Conservation (phyloP, 495 filamentous ascomycete genomes). For the Aspergillus nidulans region DNA sequence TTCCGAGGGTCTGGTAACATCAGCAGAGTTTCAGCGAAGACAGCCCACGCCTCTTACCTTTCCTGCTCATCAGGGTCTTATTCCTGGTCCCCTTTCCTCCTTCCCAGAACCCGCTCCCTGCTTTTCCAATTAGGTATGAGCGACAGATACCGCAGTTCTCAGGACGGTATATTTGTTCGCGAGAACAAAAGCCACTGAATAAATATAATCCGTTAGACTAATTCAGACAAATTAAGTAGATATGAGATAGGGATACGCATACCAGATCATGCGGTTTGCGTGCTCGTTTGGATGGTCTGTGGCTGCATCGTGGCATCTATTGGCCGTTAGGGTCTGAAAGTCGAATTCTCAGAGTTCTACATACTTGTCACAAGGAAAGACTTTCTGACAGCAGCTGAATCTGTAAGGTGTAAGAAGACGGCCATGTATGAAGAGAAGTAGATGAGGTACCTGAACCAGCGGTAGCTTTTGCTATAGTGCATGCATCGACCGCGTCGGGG, state of each 20-base stretch:
- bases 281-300: conserved; percentile 76
- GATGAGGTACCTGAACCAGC: conserved; percentile 74
- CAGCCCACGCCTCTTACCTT: conserved; percentile 36
- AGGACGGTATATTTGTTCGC: conserved; percentile 78
- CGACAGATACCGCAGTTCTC: conserved; percentile 79
- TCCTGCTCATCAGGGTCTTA: conserved; percentile 63
- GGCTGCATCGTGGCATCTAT: conserved; percentile 69
- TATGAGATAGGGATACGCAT: conserved; percentile 13
- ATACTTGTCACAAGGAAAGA: conserved; percentile 73
- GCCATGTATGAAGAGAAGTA: conserved; percentile 16
- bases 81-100: conserved; percentile 84
- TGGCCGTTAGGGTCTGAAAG: conserved; percentile 10
- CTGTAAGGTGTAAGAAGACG: conserved; percentile 18
- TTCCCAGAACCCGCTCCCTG: conserved; percentile 82
- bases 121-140: conserved; percentile 63
- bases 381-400: conserved; percentile 61
- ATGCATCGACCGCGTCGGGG: conserved; percentile 68
- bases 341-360: not conserved
- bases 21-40: conserved; percentile 1
- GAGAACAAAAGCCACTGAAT: conserved; percentile 66
- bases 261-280: conserved; percentile 86
- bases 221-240: conserved; percentile 1
- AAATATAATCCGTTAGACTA: too few relatives aligned
- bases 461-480: conserved; percentile 75
- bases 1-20: conserved; percentile 58